Base-by-base conservation (phyloP, 1,284 basidiomycete species). In the Limonomyces culmigenus region DNA sequence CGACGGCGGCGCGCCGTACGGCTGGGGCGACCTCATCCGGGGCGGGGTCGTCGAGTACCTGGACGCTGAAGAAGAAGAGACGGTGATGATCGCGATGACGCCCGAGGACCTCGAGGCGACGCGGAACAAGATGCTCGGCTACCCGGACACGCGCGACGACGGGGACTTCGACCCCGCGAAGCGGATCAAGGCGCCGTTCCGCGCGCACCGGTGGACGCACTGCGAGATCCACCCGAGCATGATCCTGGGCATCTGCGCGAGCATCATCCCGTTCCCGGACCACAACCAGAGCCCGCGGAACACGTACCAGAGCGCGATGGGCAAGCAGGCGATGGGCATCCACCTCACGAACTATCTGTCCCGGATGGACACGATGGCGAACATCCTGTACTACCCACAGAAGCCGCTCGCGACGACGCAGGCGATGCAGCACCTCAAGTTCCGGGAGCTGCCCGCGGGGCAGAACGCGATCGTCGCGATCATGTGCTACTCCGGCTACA, bases 161-260 rank as follows among this genome's bases (percentile, higher is more conserved):
- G 62, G 54, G 10, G 79, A 83, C 10, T 84, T 77, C 49, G 89
- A 97, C 52, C 85, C 88, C 3, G 78, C 88, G 3, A 84, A 83
- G 14, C 74, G 93, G 35, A 58, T 96, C 41, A 93, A 91, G 57
- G 74, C 80, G 35, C 65, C 71, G 19, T 77, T 76, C 30, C 80
- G 73, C 50, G 73, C 81, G 2, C 85, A 91, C 48, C 86, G 87
- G 12, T 99, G 88, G 81, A 99, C 95, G 6, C 93, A 99, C 57
- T 97, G 92, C 59, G 93, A 99, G 62, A 97, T 99, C 51, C 95
- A 99, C 55, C 93, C 93, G 1, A 88, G 86, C 49, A 98, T 97
- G 95, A 97, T 98, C 45, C 66, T 98, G 35, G 93, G 93, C 44
- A 91, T 98, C 40, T 97, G 93, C 54, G 93, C 93, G 4, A 89